Conservation (phyloP, 371 early-diverging fungal species). For the Apophysomyces trapeziformis region DNA sequence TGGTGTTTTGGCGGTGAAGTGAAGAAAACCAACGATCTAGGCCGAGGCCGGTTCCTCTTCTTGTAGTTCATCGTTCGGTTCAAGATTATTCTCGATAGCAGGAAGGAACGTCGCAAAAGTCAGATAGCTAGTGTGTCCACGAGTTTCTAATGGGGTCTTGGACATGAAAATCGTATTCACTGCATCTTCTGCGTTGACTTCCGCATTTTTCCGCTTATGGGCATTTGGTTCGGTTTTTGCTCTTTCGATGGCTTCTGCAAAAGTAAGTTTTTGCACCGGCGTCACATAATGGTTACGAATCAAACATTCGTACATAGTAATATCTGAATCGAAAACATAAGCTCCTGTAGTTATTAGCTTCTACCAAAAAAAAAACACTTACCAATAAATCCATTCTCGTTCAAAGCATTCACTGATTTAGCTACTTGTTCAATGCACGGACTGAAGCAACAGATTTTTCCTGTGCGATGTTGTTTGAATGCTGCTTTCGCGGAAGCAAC, state of each 20-base stretch:
- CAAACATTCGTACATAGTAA: conserved; percentile 84
- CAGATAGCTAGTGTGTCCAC: conserved; percentile 93
- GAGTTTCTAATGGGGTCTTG: conserved; percentile 47
- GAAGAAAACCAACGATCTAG: neutral
- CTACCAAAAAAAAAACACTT: conserved; percentile 18
- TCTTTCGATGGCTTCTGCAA: conserved; percentile 55
- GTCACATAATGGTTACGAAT: conserved; percentile 64
- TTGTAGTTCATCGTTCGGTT: conserved; percentile 10
- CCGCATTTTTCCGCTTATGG: conserved; percentile 28
- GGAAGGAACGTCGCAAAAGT: conserved; percentile 89
- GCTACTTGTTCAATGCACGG: conserved; percentile 97
- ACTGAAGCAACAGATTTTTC: conserved; percentile 90
- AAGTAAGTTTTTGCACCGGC: conserved; percentile 52
- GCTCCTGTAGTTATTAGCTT: neutral
- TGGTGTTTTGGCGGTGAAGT: neutral
- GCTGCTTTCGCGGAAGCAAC: conserved; percentile 82
- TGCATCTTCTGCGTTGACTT: conserved; percentile 30
- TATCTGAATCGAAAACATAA: conserved; percentile 48
- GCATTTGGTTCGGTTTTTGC: conserved; percentile 46
- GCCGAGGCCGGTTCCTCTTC: neutral
- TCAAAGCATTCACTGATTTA: conserved; percentile 73
- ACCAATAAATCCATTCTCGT: conserved; percentile 81
- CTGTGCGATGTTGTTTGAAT: conserved; percentile 76
- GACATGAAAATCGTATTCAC: conserved; percentile 43
- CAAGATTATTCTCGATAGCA: conserved; percentile 24